These are phyloP conservation scores for Rhizopogon salebrosus DNA, from an alignment of 768 basidiomycete genomes.

Conservation along the genomic window DNA sequence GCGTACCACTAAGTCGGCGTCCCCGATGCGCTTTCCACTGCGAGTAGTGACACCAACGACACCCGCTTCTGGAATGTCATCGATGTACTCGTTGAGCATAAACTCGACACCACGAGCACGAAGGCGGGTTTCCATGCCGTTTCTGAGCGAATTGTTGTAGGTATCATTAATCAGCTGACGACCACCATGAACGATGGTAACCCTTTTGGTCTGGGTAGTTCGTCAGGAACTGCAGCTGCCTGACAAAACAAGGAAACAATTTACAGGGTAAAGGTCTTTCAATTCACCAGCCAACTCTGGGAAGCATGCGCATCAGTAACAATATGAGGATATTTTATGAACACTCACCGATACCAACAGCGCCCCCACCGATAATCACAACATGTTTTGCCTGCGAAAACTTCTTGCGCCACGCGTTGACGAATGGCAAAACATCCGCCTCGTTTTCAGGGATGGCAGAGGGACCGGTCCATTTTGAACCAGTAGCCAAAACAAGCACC, in stretches of 20 bases:
- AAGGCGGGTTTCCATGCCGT: constrained; percentile 37
- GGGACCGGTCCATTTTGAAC: constrained; percentile 49
- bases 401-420: constrained; percentile 24
- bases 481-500: constrained; percentile 56
- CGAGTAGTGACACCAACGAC: constrained; percentile 40
- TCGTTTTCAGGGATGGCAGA: constrained; percentile 36
- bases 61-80: constrained; percentile 36
- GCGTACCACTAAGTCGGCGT: constrained; percentile 57
- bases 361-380: constrained; percentile 52
- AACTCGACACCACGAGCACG: constrained; percentile 42
- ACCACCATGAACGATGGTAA: constrained; percentile 61
- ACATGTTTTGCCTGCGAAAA: constrained; percentile 35
- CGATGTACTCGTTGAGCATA: constrained; percentile 48
- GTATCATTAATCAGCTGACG: constrained; percentile 47
- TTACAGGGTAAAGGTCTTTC: constrained; percentile 35
- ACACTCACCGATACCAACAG: constrained; percentile 44
- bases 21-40: constrained; percentile 39
- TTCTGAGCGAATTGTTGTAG: constrained; percentile 52
- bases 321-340: neutral
- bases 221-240: constrained; percentile 5
- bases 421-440: constrained; percentile 23
- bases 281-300: constrained; percentile 43
- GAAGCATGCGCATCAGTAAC: neutral
- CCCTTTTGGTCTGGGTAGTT: constrained; percentile 32
- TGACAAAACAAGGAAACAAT: constrained; percentile 5